These are phyloP conservation scores for Cyclotella baltica DNA, from an alignment of 108 stramenopile genomes.

Conservation along the genomic window DNA sequence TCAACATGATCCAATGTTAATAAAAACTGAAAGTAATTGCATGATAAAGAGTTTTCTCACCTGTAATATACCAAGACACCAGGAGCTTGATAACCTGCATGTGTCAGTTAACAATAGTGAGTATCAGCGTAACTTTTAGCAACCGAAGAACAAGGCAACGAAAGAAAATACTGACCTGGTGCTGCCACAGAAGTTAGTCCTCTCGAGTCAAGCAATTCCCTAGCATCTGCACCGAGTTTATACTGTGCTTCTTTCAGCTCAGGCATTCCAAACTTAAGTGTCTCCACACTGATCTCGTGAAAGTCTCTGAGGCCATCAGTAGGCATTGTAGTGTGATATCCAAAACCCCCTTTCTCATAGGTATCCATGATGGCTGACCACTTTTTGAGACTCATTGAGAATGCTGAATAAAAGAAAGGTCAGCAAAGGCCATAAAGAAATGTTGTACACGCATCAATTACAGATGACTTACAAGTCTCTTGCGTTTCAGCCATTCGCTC, in stretches of 20 bases:
- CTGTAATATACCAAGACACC: conserved; percentile 91
- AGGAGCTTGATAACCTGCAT: conserved; percentile 82
- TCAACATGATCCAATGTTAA: background rate
- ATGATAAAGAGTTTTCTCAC: background rate
- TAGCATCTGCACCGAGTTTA: conserved; percentile 74
- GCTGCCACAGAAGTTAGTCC: conserved; percentile 87
- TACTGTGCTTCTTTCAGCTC: conserved; percentile 79
- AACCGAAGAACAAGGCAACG: background rate
- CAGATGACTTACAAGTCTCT: conserved; percentile 58
- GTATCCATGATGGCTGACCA: conserved; percentile 91
- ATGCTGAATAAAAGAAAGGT: conserved; percentile 44
- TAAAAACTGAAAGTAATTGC: background rate
- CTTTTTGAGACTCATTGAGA: conserved; percentile 86
- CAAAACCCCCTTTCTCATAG: conserved; percentile 87
- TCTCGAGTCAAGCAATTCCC: conserved; percentile 67
- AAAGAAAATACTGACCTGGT: conserved; percentile 29
- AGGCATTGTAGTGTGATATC: conserved; percentile 95
- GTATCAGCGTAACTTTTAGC: background rate
- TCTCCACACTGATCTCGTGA: conserved; percentile 90
- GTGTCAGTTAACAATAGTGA: background rate
- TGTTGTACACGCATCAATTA: background rate
- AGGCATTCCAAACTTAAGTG: conserved; percentile 83
- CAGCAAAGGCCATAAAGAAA: background rate
- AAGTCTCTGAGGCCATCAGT: conserved; percentile 91
- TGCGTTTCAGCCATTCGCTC: conserved; percentile 64